Conservation (phyloP, 768 basidiomycete genomes). For the Pleurotus tuoliensis region DNA sequence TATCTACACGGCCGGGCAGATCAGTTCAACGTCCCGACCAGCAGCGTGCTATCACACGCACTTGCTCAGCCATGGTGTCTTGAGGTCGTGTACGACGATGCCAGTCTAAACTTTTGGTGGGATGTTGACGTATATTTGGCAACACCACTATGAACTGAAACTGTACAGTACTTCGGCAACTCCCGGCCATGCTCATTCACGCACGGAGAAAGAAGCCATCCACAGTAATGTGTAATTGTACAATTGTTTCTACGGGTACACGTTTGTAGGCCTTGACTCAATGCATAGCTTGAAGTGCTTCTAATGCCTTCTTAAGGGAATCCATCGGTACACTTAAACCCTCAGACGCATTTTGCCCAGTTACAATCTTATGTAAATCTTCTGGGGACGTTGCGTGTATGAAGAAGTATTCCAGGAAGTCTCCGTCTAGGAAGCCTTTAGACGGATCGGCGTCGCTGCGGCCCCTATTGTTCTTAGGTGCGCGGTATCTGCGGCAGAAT, state of each 20-base stretch:
- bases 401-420: constrained; percentile 73
- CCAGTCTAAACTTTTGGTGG: constrained; percentile 28
- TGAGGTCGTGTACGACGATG: constrained; percentile 36
- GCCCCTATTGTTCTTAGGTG: constrained; percentile 56
- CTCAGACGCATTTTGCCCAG: constrained; percentile 59
- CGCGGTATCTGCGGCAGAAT: constrained; percentile 51
- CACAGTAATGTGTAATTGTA: not conserved
- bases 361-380: constrained; percentile 47
- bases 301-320: constrained; percentile 41
- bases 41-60: constrained; percentile 21
- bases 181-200: not conserved
- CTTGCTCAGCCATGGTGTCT: constrained; percentile 63
- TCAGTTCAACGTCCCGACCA: not conserved
- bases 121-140: constrained; percentile 41
- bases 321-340: constrained; percentile 40
- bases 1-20: constrained; percentile 46
- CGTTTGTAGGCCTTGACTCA: constrained; percentile 22
- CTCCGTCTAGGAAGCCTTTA: constrained; percentile 84
- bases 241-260: not conserved
- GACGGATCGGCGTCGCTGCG: constrained; percentile 56
- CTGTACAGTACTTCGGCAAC: constrained; percentile 33
- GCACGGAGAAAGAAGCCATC: too few relatives aligned
- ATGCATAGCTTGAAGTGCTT: constrained; percentile 54
- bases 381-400: constrained; percentile 32
- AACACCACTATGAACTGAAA: constrained; percentile 29